Evolutionary conservation across 2,329 filamentous ascomycete genomes (phyloP).

Genomic region (Sporothrix variecibatus): DNA sequence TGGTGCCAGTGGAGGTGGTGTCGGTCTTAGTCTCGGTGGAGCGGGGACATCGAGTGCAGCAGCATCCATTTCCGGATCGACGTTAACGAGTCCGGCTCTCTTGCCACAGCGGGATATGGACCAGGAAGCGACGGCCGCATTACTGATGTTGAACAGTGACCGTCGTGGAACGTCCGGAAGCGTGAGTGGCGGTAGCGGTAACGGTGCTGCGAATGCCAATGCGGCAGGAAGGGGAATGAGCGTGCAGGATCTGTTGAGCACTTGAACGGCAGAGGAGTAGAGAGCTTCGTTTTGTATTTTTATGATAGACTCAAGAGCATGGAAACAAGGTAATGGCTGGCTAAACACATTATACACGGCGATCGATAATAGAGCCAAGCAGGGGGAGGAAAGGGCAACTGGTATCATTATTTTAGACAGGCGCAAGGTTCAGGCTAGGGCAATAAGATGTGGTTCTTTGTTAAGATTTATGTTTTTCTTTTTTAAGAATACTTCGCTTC

Average conservation of each 20-base stretch:
- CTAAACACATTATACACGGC: neutral
- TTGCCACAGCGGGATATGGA: conserved; percentile 60
- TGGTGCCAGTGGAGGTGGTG: conserved; percentile 30
- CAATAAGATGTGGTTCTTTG: neutral
- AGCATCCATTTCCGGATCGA: conserved; percentile 50
- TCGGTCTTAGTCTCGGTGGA: neutral
- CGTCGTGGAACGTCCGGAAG: conserved; percentile 48
- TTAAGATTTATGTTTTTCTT: neutral
- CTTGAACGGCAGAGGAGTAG: conserved; percentile 39
- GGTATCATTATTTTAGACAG: neutral
- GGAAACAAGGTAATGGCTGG: neutral
- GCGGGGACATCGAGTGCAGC: conserved; percentile 10
- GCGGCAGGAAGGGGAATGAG: conserved; percentile 51
- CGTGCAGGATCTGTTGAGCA: conserved; percentile 56
- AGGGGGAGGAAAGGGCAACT: neutral
- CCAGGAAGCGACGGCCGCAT: conserved; percentile 79
- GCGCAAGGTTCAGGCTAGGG: neutral
- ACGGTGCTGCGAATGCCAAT: conserved; percentile 6
- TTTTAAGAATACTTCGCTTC: neutral
- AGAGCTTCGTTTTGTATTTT: neutral
- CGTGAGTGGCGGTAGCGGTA: conserved; percentile 37
- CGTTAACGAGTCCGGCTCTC: conserved; percentile 61
- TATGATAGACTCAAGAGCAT: neutral
- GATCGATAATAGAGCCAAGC: neutral
- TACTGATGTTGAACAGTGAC: conserved; percentile 86